Evolutionary conservation across 108 stramenopile species (phyloP).

Genomic region (Fragilaria crotonensis): DNA sequence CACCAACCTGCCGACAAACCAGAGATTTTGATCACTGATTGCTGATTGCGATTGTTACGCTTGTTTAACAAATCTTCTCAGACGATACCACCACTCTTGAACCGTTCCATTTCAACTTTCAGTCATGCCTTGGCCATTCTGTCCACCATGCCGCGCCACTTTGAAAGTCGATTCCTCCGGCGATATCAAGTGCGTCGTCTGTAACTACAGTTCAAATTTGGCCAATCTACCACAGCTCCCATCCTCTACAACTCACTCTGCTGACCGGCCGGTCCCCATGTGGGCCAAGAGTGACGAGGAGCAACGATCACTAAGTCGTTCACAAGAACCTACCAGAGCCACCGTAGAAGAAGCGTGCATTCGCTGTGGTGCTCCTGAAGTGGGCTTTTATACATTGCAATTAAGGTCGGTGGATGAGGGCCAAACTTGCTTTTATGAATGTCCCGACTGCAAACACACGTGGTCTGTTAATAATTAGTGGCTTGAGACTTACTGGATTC

Average conservation of each 20-base stretch:
- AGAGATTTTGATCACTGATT: no score
- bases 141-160: slow-evolving; percentile 68
- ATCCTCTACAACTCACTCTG: slow-evolving; percentile 57
- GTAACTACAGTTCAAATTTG: slow-evolving; percentile 63
- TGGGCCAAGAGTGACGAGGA: slow-evolving; percentile 84
- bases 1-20: no score
- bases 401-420: slow-evolving; percentile 97
- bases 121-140: slow-evolving; percentile 86
- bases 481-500: no score
- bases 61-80: no score
- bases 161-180: slow-evolving; percentile 53
- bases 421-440: slow-evolving; percentile 99
- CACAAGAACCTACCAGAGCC: slow-evolving; percentile 69
- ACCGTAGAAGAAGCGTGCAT: slow-evolving; percentile 96
- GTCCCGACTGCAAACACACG: slow-evolving; percentile 84
- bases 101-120: no score
- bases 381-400: slow-evolving; percentile 97
- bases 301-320: slow-evolving; percentile 43
- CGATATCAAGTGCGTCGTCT: slow-evolving; percentile 59
- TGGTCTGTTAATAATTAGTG: slow-evolving; percentile 91
- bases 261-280: slow-evolving; percentile 57
- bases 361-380: slow-evolving; percentile 87
- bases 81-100: no score
- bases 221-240: slow-evolving; percentile 45
- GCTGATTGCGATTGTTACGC: no score